Evolutionary conservation across 1,284 basidiomycete genomes (phyloP).

Genomic region (Apiotrichum sp.): DNA sequence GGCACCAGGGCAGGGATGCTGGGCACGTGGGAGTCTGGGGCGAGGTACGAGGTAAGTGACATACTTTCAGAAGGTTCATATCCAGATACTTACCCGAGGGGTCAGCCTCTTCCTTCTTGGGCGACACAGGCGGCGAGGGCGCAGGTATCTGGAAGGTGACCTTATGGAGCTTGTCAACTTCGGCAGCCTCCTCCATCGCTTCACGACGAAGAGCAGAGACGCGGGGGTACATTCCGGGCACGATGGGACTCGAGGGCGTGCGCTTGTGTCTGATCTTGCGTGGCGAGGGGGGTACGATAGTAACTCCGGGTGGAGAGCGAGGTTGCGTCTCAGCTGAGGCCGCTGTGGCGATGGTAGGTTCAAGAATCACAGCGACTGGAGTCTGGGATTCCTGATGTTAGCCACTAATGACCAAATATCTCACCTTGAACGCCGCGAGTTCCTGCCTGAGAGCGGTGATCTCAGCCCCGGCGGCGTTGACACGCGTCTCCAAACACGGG

Average conservation of each 20-base stretch:
- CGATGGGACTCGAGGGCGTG: background rate
- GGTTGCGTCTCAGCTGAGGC: too few species aligned
- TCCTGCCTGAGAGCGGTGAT: background rate
- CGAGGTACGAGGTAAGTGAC: too few species aligned
- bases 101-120: too few species aligned
- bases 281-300: background rate
- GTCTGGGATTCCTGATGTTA: background rate
- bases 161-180: too few species aligned
- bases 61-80: too few species aligned
- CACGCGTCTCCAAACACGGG: background rate
- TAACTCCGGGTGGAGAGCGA: too few species aligned
- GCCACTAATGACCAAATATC: background rate
- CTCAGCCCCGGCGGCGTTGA: background rate
- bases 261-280: background rate
- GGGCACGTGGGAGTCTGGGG: background rate
- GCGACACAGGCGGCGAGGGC: too few species aligned
- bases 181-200: background rate
- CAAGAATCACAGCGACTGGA: background rate
- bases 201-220: background rate
- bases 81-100: too few species aligned
- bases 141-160: background rate
- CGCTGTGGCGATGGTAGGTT: background rate
- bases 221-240: background rate
- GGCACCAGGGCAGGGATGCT: background rate
- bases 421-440: background rate